A percentile compares a stretch with the other conserved stretches of the same genome.
phyloP scores from a whole-genome alignment of 805 yeast genomes.

The Saccharomycodes ludwigii region DNA sequence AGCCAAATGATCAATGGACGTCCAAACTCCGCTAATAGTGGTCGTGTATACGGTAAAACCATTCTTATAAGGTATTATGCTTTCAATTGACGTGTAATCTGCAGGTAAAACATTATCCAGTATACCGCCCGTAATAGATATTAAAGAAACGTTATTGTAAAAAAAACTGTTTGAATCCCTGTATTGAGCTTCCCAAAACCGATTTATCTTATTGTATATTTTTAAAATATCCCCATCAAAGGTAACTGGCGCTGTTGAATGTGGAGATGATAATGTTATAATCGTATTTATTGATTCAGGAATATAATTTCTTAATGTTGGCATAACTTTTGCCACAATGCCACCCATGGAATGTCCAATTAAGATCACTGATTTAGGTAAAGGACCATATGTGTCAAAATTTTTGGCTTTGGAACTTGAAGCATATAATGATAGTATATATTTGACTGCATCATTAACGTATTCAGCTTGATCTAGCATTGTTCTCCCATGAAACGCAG shows the following conservation, averaged over 20 bases:
- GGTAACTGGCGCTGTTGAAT: slow-evolving; percentile 82
- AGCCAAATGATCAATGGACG: slow-evolving; percentile 88
- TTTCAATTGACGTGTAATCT: slow-evolving; percentile 69
- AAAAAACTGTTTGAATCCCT: slow-evolving; percentile 16
- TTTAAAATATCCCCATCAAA: slow-evolving; percentile 80
- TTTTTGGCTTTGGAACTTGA: slow-evolving; percentile 17
- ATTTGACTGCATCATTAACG: slow-evolving; percentile 73
- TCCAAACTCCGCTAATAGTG: slow-evolving; percentile 85
- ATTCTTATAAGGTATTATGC: slow-evolving; percentile 56
- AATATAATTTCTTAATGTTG: slow-evolving; percentile 64
- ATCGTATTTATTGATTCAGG: slow-evolving; percentile 70
- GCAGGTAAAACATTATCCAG: slow-evolving; percentile 75
- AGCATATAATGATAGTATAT: slow-evolving; percentile 57
- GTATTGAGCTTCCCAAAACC: slow-evolving; percentile 67
- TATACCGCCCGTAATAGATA: slow-evolving; percentile 86
- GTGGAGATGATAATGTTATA: slow-evolving; percentile 82
- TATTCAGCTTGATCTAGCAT: slow-evolving; percentile 89
- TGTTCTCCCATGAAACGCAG: slow-evolving; percentile 93
- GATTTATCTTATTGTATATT: slow-evolving; percentile 61
- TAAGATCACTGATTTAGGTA: slow-evolving; percentile 61
- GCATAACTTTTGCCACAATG: slow-evolving; percentile 75
- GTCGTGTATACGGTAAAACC: slow-evolving; percentile 79
- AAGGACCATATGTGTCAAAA: slow-evolving; percentile 10
- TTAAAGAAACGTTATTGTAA: slow-evolving; percentile 42
- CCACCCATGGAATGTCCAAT: slow-evolving; percentile 98